phyloP scores from a whole-genome alignment of 768 basidiomycete genomes.

The Boletus vinaceobasis region DNA sequence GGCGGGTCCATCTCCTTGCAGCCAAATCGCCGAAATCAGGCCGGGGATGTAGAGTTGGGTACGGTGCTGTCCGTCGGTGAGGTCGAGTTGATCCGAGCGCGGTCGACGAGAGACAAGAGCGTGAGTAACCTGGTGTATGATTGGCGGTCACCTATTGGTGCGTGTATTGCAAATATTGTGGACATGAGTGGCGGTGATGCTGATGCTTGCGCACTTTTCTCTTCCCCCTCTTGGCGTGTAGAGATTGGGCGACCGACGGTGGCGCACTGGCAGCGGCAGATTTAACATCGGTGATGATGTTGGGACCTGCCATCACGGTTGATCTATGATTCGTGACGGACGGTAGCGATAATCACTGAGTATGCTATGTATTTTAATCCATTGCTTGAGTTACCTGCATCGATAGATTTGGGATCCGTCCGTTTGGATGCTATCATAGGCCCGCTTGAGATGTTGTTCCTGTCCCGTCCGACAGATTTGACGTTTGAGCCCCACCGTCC shows the following conservation, averaged over 20 bases:
- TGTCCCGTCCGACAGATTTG: no score
- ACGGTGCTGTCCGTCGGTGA: slow-evolving; percentile 34
- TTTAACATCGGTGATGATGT: neutral
- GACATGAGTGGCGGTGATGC: neutral
- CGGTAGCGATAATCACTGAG: neutral
- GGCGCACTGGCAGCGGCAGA: slow-evolving; percentile 1
- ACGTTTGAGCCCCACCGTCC: no score
- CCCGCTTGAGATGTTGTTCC: neutral
- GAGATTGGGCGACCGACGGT: slow-evolving; percentile 12
- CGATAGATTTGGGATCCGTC: no score
- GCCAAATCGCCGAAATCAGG: slow-evolving; percentile 25
- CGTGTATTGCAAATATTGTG: slow-evolving; percentile 8
- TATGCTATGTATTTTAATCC: neutral
- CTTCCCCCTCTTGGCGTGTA: neutral
- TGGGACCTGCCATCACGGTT: neutral
- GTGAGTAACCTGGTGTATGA: slow-evolving; percentile 54
- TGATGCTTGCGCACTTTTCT: neutral
- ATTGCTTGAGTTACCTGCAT: neutral
- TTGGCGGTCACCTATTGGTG: slow-evolving; percentile 71
- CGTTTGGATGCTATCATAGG: neutral
- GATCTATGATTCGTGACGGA: no score
- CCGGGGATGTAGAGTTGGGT: slow-evolving; percentile 24
- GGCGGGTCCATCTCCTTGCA: slow-evolving; percentile 11
- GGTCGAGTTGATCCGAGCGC: slow-evolving; percentile 43
- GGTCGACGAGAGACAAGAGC: slow-evolving; percentile 29